These are phyloP conservation scores for Aspergillus vadensis DNA, from an alignment of 2,329 filamentous ascomycete genomes.

Conservation along the genomic window DNA sequence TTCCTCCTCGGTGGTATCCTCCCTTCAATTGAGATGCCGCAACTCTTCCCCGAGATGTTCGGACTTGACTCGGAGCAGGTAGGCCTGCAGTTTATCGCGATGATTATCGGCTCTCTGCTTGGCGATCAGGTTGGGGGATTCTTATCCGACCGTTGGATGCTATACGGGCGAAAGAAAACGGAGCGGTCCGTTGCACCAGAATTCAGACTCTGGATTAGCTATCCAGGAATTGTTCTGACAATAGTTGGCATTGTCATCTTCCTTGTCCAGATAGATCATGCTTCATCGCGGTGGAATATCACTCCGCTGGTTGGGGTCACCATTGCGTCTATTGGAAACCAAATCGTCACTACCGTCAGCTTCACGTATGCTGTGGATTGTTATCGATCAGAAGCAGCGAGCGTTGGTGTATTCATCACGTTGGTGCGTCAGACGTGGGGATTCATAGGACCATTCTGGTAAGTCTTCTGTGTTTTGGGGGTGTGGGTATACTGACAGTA, in stretches of 20 bases:
- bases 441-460: neutral
- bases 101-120: neutral
- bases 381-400: neutral
- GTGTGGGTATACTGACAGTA: neutral
- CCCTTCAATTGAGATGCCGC: neutral
- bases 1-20: neutral
- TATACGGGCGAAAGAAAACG: neutral
- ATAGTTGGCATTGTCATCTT: neutral
- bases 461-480: neutral
- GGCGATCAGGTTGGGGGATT: neutral
- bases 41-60: neutral
- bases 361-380: neutral
- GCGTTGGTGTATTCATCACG: neutral
- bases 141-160: constrained; percentile 1
- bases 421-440: neutral
- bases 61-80: neutral
- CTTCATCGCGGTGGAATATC: neutral
- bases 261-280: neutral
- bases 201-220: neutral
- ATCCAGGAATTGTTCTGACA: neutral
- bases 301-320: neutral
- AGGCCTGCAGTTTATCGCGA: neutral
- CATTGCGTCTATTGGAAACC: neutral
- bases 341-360: neutral
- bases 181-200: neutral